Evolutionary conservation across 108 stramenopile genomes (phyloP).

Genomic region (Mayamaea pseudoterrestris): DNA sequence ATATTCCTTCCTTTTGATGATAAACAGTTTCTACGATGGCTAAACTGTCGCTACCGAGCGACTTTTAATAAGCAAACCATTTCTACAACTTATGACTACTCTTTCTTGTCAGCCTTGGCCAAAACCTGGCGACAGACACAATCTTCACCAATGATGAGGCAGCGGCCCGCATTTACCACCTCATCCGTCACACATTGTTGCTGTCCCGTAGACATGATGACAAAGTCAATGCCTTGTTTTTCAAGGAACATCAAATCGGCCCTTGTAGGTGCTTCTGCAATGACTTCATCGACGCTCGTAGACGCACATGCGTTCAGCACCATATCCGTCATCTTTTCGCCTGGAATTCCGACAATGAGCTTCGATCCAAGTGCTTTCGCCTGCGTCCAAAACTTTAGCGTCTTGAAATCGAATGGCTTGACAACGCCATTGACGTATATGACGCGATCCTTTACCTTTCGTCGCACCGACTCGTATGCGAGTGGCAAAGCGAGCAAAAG

Average conservation of each 20-base stretch:
- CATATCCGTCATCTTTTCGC: constrained; percentile 23
- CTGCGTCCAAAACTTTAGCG: constrained; percentile 37
- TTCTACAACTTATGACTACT: neutral
- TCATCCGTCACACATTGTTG: constrained; percentile 29
- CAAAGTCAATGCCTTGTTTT: constrained; percentile 28
- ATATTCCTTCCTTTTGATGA: no score
- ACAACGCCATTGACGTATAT: constrained; percentile 22
- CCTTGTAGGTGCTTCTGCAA: constrained; percentile 35
- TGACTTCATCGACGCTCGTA: constrained; percentile 29
- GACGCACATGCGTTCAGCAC: constrained; percentile 29
- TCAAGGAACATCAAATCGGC: constrained; percentile 32
- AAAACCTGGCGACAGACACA: constrained; percentile 14
- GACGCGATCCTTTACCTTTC: constrained; percentile 33
- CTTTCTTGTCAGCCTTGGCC: constrained; percentile 7
- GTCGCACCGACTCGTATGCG: constrained; percentile 42
- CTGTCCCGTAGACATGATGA: constrained; percentile 13
- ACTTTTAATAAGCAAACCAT: no score
- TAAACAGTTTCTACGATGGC: no score
- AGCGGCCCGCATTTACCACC: constrained; percentile 14
- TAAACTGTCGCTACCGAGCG: no score
- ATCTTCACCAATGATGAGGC: constrained; percentile 26
- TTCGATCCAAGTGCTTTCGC: constrained; percentile 33
- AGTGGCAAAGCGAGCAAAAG: constrained; percentile 31
- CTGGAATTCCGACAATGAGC: constrained; percentile 30
- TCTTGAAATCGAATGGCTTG: constrained; percentile 20